Base-by-base conservation (phyloP, 192 early-diverging fungal species). In the Umbelopsis sp. region DNA sequence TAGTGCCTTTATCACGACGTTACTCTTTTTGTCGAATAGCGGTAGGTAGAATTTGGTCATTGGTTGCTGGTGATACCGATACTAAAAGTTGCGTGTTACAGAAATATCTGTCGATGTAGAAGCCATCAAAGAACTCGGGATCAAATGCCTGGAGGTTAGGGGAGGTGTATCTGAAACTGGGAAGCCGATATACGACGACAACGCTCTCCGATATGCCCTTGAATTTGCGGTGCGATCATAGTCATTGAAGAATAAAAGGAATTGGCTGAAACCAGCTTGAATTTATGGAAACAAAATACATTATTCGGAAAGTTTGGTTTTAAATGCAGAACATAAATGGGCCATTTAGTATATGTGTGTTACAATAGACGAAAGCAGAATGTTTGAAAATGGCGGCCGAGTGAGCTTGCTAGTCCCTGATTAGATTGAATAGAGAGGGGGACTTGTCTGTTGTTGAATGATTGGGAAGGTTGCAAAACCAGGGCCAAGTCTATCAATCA, bases 11-110 rank as follows among this genome's bases (percentile, higher is more conserved):
- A 82, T 87, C 20, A 87, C 83, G 2, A 83, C 85, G 58, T 49
- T 87, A 55, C 67, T 87, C 18, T 87, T 82, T 47, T 61, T 87
- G 53, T 75, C 78, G 25, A 87, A 84, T 70, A 82, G 81, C 16
- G 73, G 55, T 61, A 61, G 16, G 55, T 61, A 35, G 25, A 21
- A 12, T 18, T 49, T 21, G 4, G 12, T 37, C 15, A 35, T n/a
- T 18, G 11, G 7, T 61, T 3, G 18, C 21, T 22, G 6, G 13
- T 3, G 25, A 25, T 61, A 61, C 37, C 3, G 2, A 70, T 27
- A 25, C 23, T 46, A 49, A 16, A 15, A n/a, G n/a, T 65, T 30
- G n/a, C 49, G 41, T 44, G 16, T 64, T 22, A 16, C 68, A 74
- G 74, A 70, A 47, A 66, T 75, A 12, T 11, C 25, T n/a, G 85